A percentile compares a stretch with the other conserved stretches of the same genome.
Conservation (phyloP, 2,329 filamentous ascomycete species). For the Paraconiothyrium sp. region DNA sequence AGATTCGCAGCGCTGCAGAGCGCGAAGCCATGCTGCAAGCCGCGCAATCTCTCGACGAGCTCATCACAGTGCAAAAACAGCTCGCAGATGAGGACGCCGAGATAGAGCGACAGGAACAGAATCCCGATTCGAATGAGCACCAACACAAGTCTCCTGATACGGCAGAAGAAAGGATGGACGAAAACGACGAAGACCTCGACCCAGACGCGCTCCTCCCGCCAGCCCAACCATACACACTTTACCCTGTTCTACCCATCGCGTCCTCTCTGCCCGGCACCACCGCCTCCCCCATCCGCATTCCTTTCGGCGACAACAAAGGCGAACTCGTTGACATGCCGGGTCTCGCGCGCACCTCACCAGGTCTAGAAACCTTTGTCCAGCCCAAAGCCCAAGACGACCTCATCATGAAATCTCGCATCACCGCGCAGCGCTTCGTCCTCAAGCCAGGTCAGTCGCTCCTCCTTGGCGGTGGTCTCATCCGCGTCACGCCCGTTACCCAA, state of each 20-base stretch:
- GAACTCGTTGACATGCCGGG: constrained; percentile 95
- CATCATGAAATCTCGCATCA: constrained; percentile 80
- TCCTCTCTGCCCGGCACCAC: constrained; percentile 92
- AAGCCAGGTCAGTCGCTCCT: constrained; percentile 82
- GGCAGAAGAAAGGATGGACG: constrained; percentile 20
- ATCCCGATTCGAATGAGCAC: constrained; percentile 25
- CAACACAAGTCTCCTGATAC: constrained; percentile 30
- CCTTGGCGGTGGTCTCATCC: constrained; percentile 80
- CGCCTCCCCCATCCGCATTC: constrained; percentile 91
- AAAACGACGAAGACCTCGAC: constrained; percentile 42
- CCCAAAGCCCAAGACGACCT: constrained; percentile 72
- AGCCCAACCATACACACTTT: constrained; percentile 74
- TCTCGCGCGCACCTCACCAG: constrained; percentile 70
- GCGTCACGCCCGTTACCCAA: constrained; percentile 79
- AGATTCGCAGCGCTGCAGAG: constrained; percentile 45
- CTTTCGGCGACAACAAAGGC: constrained; percentile 84
- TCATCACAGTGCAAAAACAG: constrained; percentile 36
- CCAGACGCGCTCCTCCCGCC: constrained; percentile 74
- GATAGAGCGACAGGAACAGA: constrained; percentile 30
- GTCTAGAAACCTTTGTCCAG: constrained; percentile 75
- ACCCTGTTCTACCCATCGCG: constrained; percentile 84
- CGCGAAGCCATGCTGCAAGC: constrained; percentile 41
- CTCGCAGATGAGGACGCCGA: constrained; percentile 47
- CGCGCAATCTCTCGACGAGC: constrained; percentile 39
- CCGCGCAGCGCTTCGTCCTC: constrained; percentile 76